phyloP scores from a whole-genome alignment of 805 yeast genomes.

The Suhomyces faveliae region DNA sequence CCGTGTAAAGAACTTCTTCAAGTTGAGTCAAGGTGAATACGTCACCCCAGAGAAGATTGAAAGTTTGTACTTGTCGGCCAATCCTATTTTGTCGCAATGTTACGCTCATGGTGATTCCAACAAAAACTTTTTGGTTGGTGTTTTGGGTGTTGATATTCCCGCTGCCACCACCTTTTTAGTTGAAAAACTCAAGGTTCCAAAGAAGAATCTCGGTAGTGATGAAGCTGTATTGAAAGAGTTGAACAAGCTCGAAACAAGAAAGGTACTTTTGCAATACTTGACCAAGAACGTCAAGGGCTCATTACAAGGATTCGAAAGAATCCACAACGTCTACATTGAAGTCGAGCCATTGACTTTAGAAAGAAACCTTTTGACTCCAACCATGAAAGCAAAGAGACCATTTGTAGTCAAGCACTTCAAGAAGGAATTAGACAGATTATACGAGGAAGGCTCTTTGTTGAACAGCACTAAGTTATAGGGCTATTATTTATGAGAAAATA shows the following conservation, averaged over 20 bases:
- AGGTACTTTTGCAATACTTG: conserved; percentile 13
- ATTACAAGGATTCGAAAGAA: conserved; percentile 23
- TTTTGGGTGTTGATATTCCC: conserved; percentile 23
- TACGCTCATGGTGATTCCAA: conserved; percentile 26
- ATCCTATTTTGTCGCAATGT: conserved; percentile 19
- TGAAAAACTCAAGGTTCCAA: conserved; percentile 11
- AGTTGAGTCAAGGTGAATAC: conserved; percentile 33
- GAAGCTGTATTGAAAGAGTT: conserved; percentile 10
- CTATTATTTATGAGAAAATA: neutral
- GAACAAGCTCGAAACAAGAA: conserved; percentile 19
- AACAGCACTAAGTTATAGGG: conserved; percentile 11
- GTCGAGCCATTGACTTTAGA: conserved; percentile 27
- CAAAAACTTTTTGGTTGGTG: conserved; percentile 21
- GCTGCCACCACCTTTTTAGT: conserved; percentile 15
- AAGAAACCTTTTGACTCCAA: conserved; percentile 26
- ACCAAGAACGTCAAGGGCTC: conserved; percentile 15
- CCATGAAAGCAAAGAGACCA: conserved; percentile 51
- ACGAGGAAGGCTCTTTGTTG: conserved; percentile 43
- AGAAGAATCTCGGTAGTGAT: conserved; percentile 5
- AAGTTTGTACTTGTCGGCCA: conserved; percentile 21
- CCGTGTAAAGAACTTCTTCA: conserved; percentile 34
- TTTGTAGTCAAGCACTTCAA: conserved; percentile 46
- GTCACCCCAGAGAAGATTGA: conserved; percentile 32
- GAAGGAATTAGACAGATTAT: conserved; percentile 41
- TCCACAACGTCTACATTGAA: conserved; percentile 25